A percentile compares a stretch with the other conserved stretches of the same genome.
Evolutionary conservation across 2,329 filamentous ascomycete genomes (phyloP).

Genomic region (Epichloe amarillans): DNA sequence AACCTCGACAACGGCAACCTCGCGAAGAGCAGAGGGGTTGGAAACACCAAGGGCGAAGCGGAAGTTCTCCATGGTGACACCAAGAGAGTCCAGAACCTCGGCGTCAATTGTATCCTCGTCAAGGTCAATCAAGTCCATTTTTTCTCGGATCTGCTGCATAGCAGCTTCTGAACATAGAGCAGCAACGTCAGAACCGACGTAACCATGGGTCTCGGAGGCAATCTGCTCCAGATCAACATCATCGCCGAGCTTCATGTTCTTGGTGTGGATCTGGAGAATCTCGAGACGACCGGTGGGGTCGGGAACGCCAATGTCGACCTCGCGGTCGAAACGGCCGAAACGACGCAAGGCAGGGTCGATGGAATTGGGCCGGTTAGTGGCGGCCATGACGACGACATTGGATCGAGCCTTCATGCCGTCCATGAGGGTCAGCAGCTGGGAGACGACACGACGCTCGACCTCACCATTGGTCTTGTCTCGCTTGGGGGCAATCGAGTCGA

Average conservation of each 20-base stretch:
- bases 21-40: slow-evolving; percentile 95
- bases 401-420: slow-evolving; percentile 99
- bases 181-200: slow-evolving; percentile 95
- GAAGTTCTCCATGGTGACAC: slow-evolving; percentile 99
- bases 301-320: slow-evolving; percentile 96
- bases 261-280: slow-evolving; percentile 98
- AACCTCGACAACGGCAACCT: slow-evolving; percentile 97
- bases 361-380: slow-evolving; percentile 96
- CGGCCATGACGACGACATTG: slow-evolving; percentile 98
- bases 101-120: slow-evolving; percentile 99
- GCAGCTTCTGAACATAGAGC: slow-evolving; percentile 97
- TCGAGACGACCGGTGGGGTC: slow-evolving; percentile 97
- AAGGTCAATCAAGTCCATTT: slow-evolving; percentile 99
- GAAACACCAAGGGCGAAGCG: slow-evolving; percentile 94
- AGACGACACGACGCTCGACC: slow-evolving; percentile 96
- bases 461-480: slow-evolving; percentile 99
- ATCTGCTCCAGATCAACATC: slow-evolving; percentile 96
- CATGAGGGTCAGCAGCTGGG: slow-evolving; percentile 94
- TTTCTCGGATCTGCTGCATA: slow-evolving; percentile 99
- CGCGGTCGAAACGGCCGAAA: slow-evolving; percentile 97
- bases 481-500: slow-evolving; percentile 98
- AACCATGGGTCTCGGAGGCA: slow-evolving; percentile 94
- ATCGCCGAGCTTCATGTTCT: slow-evolving; percentile 99
- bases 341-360: slow-evolving; percentile 95
- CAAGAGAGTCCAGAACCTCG: slow-evolving; percentile 93